phyloP scores from a whole-genome alignment of 352 stramenopile species.

The Phytophthora tentaculata region DNA sequence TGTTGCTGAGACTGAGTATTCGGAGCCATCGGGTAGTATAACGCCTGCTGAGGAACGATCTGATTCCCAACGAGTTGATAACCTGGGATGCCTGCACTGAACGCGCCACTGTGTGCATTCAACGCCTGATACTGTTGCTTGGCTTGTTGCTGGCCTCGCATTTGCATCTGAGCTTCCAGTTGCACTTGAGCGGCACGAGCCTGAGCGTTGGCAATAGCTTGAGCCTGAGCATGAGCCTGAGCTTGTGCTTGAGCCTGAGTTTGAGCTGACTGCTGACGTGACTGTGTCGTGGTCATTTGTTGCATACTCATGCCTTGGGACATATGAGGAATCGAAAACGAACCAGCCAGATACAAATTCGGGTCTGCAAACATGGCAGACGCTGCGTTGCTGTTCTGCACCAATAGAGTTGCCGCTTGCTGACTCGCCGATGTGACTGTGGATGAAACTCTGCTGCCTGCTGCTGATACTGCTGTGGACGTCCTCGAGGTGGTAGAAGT shows the following conservation, averaged over 20 bases:
- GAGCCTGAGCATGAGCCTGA: slow-evolving; percentile 50
- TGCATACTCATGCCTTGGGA: slow-evolving; percentile 62
- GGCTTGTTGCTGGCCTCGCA: slow-evolving; percentile 45
- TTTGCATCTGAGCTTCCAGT: slow-evolving; percentile 54
- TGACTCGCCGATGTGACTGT: slow-evolving; percentile 50
- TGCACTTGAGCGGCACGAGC: slow-evolving; percentile 52
- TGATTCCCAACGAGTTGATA: slow-evolving; percentile 77
- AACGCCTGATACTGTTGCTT: slow-evolving; percentile 78
- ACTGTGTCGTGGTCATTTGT: slow-evolving; percentile 50
- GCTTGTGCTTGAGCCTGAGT: slow-evolving; percentile 44
- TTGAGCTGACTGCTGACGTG: slow-evolving; percentile 50
- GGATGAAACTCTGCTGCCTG: slow-evolving; percentile 31
- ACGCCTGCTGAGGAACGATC: slow-evolving; percentile 56
- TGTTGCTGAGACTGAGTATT: slow-evolving; percentile 49
- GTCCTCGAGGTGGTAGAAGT: slow-evolving; percentile 10
- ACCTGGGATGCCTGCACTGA: slow-evolving; percentile 52
- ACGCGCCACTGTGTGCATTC: slow-evolving; percentile 46
- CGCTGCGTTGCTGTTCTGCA: slow-evolving; percentile 55
- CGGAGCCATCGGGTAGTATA: slow-evolving; percentile 66
- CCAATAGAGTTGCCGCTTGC: slow-evolving; percentile 57
- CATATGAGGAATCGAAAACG: slow-evolving; percentile 60
- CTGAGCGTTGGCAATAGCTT: slow-evolving; percentile 62
- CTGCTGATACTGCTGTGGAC: slow-evolving; percentile 41
- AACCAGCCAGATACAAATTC: slow-evolving; percentile 71
- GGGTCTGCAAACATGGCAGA: slow-evolving; percentile 69